Evolutionary conservation across 2,329 filamentous ascomycete species (phyloP).

Genomic region (Clonostachys chloroleuca): DNA sequence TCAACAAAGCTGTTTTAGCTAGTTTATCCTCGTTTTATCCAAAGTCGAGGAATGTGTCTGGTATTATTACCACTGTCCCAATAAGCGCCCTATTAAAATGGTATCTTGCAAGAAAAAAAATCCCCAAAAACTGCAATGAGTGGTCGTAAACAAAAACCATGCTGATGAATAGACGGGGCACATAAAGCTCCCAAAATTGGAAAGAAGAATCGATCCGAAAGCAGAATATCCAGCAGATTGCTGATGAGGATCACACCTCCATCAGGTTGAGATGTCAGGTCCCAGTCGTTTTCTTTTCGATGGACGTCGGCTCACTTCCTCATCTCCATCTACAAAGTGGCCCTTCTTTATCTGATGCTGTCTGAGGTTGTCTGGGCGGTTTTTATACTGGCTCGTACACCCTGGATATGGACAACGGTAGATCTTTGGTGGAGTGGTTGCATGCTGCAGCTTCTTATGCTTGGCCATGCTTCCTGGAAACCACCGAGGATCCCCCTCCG

Average conservation of each 20-base stretch:
- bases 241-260: constrained; percentile 1
- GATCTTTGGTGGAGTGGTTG: constrained; percentile 39
- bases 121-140: too few relatives aligned
- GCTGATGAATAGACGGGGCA: too few relatives aligned
- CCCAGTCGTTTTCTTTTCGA: constrained; percentile 41
- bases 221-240: too few relatives aligned
- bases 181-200: too few relatives aligned
- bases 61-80: too few relatives aligned
- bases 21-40: too few relatives aligned
- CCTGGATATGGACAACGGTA: constrained; percentile 49
- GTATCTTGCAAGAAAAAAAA: too few relatives aligned
- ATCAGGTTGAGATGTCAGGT: constrained; percentile 1
- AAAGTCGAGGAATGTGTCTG: too few relatives aligned
- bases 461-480: constrained; percentile 56
- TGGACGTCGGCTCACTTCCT: constrained; percentile 25
- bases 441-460: constrained; percentile 51
- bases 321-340: constrained; percentile 44
- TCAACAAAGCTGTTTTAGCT: too few relatives aligned
- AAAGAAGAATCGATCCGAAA: too few relatives aligned
- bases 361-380: constrained; percentile 49
- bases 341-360: constrained; percentile 53
- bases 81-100: too few relatives aligned
- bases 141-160: too few relatives aligned
- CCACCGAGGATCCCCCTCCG: constrained; percentile 53
- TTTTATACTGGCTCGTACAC: constrained; percentile 51